These are phyloP conservation scores for Tylopilus cervinicoccineus DNA, from an alignment of 768 basidiomycete genomes.

Conservation along the genomic window DNA sequence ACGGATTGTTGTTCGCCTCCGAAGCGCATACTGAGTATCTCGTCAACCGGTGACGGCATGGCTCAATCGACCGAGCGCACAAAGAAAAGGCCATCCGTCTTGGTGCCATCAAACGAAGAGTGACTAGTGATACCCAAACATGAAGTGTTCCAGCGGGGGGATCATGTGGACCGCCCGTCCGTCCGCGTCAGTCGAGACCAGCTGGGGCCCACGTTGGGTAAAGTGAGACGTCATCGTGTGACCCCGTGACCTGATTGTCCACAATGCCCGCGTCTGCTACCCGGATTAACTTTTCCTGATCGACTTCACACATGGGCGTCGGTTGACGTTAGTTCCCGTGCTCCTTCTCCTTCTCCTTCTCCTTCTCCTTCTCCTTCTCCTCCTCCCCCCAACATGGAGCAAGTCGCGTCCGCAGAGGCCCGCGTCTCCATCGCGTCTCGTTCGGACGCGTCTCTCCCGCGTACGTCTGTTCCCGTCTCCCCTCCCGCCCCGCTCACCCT, in stretches of 20 bases:
- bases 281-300: not conserved
- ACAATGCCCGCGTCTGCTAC: not conserved
- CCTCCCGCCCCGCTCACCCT: not conserved
- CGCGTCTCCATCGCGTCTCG: constrained; percentile 2
- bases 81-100: too few species aligned
- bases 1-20: not conserved
- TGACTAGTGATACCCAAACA: too few species aligned
- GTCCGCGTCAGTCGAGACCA: too few species aligned
- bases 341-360: not conserved
- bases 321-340: not conserved
- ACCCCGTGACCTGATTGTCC: not conserved
- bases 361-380: not conserved
- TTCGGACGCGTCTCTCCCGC: constrained; percentile 15
- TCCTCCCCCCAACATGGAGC: constrained; percentile 3
- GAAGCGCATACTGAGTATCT: too few species aligned
- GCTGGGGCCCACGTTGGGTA: not conserved
- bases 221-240: not conserved
- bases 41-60: not conserved
- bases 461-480: not conserved
- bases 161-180: too few species aligned
- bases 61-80: too few species aligned
- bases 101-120: too few species aligned
- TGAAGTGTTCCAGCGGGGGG: too few species aligned
- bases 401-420: not conserved
- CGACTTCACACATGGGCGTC: not conserved